Percentiles rank a stretch among this genome's conserved stretches.
These are phyloP conservation scores for Elaeis oleifera DNA, from an alignment of 202 grass and related monocot species.

Conservation along the genomic window DNA sequence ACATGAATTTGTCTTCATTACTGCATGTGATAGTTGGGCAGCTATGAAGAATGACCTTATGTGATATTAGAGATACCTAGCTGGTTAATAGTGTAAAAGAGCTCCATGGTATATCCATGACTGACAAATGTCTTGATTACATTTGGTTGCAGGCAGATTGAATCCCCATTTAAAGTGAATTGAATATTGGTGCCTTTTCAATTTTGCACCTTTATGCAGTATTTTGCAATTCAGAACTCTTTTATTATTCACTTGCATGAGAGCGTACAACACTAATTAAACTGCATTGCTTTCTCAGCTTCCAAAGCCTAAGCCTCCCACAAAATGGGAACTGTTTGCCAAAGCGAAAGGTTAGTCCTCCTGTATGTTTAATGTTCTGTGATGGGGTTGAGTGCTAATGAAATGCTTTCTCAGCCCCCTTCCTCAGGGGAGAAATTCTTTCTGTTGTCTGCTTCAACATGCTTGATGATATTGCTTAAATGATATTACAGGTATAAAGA, in stretches of 20 bases:
- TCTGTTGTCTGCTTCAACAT: background rate
- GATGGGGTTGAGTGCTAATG: background rate
- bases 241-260: background rate
- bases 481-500: slow-evolving; percentile 51
- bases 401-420: background rate
- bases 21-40: too few relatives aligned
- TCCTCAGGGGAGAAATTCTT: background rate
- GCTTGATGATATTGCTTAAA: background rate
- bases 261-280: background rate
- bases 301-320: slow-evolving; percentile 75
- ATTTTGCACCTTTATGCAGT: too few relatives aligned
- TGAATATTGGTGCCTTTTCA: too few relatives aligned
- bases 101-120: too few relatives aligned
- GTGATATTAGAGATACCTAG: too few relatives aligned
- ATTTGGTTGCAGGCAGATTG: too few relatives aligned
- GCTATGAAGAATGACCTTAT: too few relatives aligned
- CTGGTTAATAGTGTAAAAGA: too few relatives aligned
- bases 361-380: background rate
- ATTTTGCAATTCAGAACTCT: background rate
- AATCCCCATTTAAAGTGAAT: too few relatives aligned
- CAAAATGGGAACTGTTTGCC: slow-evolving; percentile 91
- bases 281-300: slow-evolving; percentile 36
- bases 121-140: too few relatives aligned
- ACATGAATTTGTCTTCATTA: too few relatives aligned
- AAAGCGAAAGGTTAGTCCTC: slow-evolving; percentile 52